A percentile compares a stretch with the other conserved stretches of the same genome.
These are phyloP conservation scores for Cymbopogon citratus DNA, from an alignment of 176 grass and related monocot genomes.

Conservation along the genomic window DNA sequence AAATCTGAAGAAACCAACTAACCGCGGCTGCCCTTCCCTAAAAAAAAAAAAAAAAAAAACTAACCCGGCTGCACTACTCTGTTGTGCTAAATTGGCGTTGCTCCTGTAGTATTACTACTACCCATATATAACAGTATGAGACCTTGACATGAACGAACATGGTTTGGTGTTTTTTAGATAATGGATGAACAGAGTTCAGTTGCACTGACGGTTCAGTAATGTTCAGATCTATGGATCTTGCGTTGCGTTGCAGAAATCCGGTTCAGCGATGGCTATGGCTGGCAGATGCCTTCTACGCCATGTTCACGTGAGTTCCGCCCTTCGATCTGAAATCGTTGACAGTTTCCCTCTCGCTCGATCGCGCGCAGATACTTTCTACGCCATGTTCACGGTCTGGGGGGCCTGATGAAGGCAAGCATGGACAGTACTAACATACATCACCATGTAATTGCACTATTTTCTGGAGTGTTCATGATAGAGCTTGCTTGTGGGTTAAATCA, in stretches of 20 bases:
- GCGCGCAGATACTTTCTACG: conserved; percentile 67
- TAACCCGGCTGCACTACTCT: too few species aligned
- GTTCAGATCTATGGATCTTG: neutral
- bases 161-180: too few species aligned
- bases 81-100: neutral
- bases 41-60: too few species aligned
- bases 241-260: conserved; percentile 1
- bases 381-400: conserved; percentile 91
- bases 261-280: conserved; percentile 41
- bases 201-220: neutral
- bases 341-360: neutral
- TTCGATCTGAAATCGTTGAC: conserved; percentile 1
- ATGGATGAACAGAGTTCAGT: neutral
- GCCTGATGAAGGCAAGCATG: conserved; percentile 59
- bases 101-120: too few species aligned
- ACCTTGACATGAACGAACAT: neutral
- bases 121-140: too few species aligned
- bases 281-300: conserved; percentile 43
- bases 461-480: neutral
- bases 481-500: neutral
- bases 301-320: conserved; percentile 59
- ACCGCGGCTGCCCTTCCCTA: too few species aligned
- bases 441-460: neutral
- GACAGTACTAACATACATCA: neutral
- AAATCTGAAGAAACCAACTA: neutral